Evolutionary conservation across 352 stramenopile species (phyloP).

Genomic region (Phytophthora pinifolia): DNA sequence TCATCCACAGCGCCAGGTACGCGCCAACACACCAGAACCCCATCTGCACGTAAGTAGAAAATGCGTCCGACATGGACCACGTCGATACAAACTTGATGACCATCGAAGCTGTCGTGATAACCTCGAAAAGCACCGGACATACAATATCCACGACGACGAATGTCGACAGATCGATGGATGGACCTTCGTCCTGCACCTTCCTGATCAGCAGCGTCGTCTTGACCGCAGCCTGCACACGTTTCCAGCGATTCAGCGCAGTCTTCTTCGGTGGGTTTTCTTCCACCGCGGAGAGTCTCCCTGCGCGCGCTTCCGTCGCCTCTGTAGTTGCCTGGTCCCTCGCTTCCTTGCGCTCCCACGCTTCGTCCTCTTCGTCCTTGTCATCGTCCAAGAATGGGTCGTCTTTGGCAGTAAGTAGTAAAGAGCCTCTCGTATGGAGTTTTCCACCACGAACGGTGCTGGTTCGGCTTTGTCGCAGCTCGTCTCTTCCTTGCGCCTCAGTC

Average conservation of each 20-base stretch:
- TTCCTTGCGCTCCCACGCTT: constrained; percentile 37
- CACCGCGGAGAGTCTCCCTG: constrained; percentile 13
- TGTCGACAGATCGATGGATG: constrained; percentile 66
- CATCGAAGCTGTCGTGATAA: constrained; percentile 52
- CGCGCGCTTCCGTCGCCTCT: constrained; percentile 19
- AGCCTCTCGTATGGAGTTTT: constrained; percentile 17
- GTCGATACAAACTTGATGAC: constrained; percentile 50
- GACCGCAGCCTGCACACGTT: constrained; percentile 48
- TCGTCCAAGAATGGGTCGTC: constrained; percentile 58
- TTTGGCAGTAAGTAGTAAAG: constrained; percentile 48
- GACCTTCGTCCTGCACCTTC: constrained; percentile 57
- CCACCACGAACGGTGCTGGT: constrained; percentile 21
- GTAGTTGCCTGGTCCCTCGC: constrained; percentile 27
- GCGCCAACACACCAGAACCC: constrained; percentile 60
- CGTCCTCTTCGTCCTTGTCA: constrained; percentile 62
- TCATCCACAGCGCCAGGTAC: constrained; percentile 73
- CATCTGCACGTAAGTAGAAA: constrained; percentile 69
- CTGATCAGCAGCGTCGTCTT: constrained; percentile 60
- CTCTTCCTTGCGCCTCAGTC: constrained; percentile 1
- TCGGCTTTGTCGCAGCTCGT: constrained; percentile 22
- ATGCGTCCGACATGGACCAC: constrained; percentile 62
- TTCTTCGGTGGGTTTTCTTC: constrained; percentile 16
- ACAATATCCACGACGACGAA: constrained; percentile 78
- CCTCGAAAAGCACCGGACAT: constrained; percentile 72
- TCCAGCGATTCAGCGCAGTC: constrained; percentile 48